Evolutionary conservation across 2,329 filamentous ascomycete species (phyloP), one percentile per base, ranked within the genome.

Genomic region (Dactylellina cionopaga): DNA sequence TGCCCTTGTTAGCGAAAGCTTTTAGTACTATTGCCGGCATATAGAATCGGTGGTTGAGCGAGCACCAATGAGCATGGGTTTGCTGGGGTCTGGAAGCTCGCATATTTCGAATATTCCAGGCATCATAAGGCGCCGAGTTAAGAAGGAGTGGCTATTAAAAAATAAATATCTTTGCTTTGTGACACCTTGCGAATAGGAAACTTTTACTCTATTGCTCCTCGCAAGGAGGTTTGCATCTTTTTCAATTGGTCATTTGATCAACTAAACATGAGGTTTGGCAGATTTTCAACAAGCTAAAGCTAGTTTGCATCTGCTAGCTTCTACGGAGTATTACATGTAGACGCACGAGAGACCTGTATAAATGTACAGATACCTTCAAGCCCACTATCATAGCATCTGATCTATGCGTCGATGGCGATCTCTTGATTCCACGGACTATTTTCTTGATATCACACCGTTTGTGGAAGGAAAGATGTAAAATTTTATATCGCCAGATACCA

Each of bases 401-500:
- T 11, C 15, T 43, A 19, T 19, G 22, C 39, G 39, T 43, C 15
- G 51, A 2, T 29, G 35, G 31, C 13, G 49, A 37, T 46, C 29
- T 51, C 44, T 51, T 52, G n/a, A 22, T 43, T 51, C 35, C 29
- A 15, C 22, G 31, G 31, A 51, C 17, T 5, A 1, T 41, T 52
- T 63, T 31, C 5, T 9, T 25, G 15, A 17, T 13, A 37, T 39
- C 47, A 25, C 47, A 29, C 62, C 62, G 43, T 58, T 44, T 9
- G 33, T 24, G n/a, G 29, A 58, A 29, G 62, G 59, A 51, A 29
- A 11, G 31, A 49, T 55, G 25, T 24, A 10, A 43, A n/a, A 33
- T 56, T 58, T 66, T 66, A 58, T 66, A 66, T 58, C 51, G 31
- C 41, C n/a, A 66, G 19, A n/a, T n/a, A 9, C 2, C 29, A 39